Percentiles rank a stretch among this genome's conserved stretches.
Evolutionary conservation across 768 basidiomycete genomes (phyloP).

Genomic region (Suillus sp.): DNA sequence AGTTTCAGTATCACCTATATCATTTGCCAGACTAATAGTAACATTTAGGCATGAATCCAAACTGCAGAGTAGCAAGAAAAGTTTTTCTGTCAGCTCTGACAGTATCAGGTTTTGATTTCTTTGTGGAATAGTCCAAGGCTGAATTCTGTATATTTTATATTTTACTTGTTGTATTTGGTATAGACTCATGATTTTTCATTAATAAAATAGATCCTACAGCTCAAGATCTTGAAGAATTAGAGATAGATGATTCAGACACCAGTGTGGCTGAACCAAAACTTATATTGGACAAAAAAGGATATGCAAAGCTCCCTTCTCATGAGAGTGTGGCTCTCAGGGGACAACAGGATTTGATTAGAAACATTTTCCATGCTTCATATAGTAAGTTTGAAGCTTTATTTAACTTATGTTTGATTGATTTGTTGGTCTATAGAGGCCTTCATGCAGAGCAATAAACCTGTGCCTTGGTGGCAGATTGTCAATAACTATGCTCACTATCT

Average conservation of each 20-base stretch:
- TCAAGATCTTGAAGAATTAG: background rate
- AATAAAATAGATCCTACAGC: constrained; percentile 1
- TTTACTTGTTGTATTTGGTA: background rate
- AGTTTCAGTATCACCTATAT: too few relatives aligned
- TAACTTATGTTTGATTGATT: too few relatives aligned
- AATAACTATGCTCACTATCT: background rate
- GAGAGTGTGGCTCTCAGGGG: too few relatives aligned
- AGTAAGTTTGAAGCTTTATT: background rate
- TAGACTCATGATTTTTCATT: background rate
- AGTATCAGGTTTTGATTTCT: background rate
- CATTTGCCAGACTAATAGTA: background rate
- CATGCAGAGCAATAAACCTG: background rate
- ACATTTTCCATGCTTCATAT: too few relatives aligned
- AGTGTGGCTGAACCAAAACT: background rate
- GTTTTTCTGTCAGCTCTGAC: background rate
- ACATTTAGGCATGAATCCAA: background rate
- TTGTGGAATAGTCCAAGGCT: background rate
- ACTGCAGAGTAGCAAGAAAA: background rate
- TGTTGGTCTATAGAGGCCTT: too few relatives aligned
- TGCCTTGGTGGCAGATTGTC: background rate
- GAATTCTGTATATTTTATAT: background rate
- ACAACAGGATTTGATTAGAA: too few relatives aligned
- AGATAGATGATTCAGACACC: background rate
- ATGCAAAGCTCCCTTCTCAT: background rate
- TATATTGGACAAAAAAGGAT: background rate